Base-by-base conservation (phyloP, 352 stramenopile species). In the Aphanomyces invadans region DNA sequence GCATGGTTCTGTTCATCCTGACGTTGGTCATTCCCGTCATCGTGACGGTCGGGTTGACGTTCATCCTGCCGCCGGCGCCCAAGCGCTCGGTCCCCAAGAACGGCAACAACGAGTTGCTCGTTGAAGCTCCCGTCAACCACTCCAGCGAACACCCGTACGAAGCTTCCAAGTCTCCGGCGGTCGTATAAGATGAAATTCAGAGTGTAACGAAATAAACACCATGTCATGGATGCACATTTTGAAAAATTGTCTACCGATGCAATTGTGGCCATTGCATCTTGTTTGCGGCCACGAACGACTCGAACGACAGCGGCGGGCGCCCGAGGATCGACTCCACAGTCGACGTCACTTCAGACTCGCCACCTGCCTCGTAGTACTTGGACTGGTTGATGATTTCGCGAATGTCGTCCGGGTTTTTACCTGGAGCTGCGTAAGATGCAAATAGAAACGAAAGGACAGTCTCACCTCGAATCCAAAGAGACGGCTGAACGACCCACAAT, bases 1-100 rank as follows among this genome's bases (percentile, higher is more conserved):
- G 78, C 57, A 90, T 92, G 81, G 75, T 90, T 66, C 89, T 82
- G 9, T 92, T 92, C 74, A 80, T 92, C 63, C 65, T 87, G 28
- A 77, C 78, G 19, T 71, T 90, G 9, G 67, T 90, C 49, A 66
- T 92, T n/a, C 83, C 83, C 25, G 74, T 75, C 0, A 52, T 76
- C 23, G 74, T 77, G 48, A 90, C 83, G 2, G 57, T 90, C 25
- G 70, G 28, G 21, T 74, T 89, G 31, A 90, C 83, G 42, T 72
- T 92, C 53, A 57, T 74, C 60, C 63, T 80, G 29, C 65, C 75
- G 15, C 60, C 39, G 21, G 67, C 36, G 10, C 55, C 55, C 19
- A 64, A 48, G 53, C 17, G 25, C 36, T 4, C 15, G 9, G n/a
- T 38, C 2, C 31, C 36, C 21, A 23, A 48, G 36, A 39, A 1